Base-by-base conservation (phyloP, 768 basidiomycete species). In the Kwoniella sp. region DNA sequence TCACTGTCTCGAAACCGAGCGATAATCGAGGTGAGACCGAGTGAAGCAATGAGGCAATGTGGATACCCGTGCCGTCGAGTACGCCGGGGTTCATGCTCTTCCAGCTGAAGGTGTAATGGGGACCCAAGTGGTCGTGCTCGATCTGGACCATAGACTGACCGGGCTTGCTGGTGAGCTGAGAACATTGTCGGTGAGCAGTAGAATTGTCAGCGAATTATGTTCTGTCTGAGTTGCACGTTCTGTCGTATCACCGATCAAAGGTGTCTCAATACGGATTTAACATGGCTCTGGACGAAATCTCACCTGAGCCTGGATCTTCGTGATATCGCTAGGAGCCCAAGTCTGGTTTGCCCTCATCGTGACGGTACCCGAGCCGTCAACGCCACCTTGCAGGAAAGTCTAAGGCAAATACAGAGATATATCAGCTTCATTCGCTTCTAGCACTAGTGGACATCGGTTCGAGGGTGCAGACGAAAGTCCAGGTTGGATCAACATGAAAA, bases 1-100 rank as follows among this genome's bases (percentile, higher is more conserved):
- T 88, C 68, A 97, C 82, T 15, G 87, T 85, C 82, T 98, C 95
- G 58, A 90, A 81, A 55, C 96, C 96, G 66, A 96, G 79, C 1
- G 94, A 93, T 60, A 98, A 81, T 73, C 90, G 89, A 83, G 91
- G 92, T 38, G 92, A 89, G 77, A 99, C 70, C 22, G 96, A 96
- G 79, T 97, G 95, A 66, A 98, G 86, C 82, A 93, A 90, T 76
- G 88, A 93, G 74, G 88, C 91, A 58, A 95, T 85, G 83, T 91
- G 97, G 74, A 95, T 90, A 68, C 96, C 96, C 25, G 92, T 91
- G 25, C 88, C 81, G 82, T 97, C 93, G 61, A 86, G 83, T 11
- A 91, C 90, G 56, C 88, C 92, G 8, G 93, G 94, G 83, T 99
- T 98, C 79, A 95, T 85, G 13, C 90, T 88, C 81, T 96, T 96